Base-by-base conservation (phyloP, 164 flowering plant species). In the Kalanchoe fedtschenkoi region DNA sequence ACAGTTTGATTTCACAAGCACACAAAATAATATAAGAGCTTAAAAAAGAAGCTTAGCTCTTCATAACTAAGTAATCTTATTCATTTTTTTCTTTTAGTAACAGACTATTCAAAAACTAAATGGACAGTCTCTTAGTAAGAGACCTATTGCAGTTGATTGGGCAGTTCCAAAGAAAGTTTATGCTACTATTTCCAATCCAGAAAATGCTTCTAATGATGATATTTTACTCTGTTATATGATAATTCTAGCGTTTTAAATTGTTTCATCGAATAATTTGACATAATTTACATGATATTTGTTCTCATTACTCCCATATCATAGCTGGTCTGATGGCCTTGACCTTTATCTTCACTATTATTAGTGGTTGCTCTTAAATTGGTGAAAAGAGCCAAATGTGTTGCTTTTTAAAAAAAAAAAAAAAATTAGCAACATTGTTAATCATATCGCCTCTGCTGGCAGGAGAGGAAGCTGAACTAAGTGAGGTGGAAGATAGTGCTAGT, bases 91-190 rank as follows among this genome's bases (percentile, higher is more conserved):
- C 37, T 47, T 19, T 54, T 39, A 24, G 58, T 66, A 57, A 37
- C 82, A 93, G 97, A 97, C 96, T 32, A 95, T 95, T 61, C 66
- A 69, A 75, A 87, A 75, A 69, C 75, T 85, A 63, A 95, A 95
- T 76, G 97, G 97, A 34, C 69, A 83, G 69, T 73, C 11, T 26
- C 71, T 88, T 73, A 80, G 84, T 58, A 85, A 81, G 66, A 76
- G 99, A 68, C 71, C 92, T 5, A 80, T 95, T 66, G 99, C 99
- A 71, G 96, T 90, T 78, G 99, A 95, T 69, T 95, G 99, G 99
- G 95, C 99, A 60, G 80, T 95, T 69, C 77, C 97, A 34, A 95
- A 95, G 76, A 88, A 88, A 58, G 46, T 84, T 59, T 95, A 82
- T 71, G 62, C 78, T 34, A 58, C 78, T 72, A 83, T 76, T 29